Percentiles rank a stretch among this genome's conserved stretches.
These are phyloP conservation scores for Hypoxylon perforatum DNA, from an alignment of 495 filamentous ascomycete genomes.

Conservation along the genomic window DNA sequence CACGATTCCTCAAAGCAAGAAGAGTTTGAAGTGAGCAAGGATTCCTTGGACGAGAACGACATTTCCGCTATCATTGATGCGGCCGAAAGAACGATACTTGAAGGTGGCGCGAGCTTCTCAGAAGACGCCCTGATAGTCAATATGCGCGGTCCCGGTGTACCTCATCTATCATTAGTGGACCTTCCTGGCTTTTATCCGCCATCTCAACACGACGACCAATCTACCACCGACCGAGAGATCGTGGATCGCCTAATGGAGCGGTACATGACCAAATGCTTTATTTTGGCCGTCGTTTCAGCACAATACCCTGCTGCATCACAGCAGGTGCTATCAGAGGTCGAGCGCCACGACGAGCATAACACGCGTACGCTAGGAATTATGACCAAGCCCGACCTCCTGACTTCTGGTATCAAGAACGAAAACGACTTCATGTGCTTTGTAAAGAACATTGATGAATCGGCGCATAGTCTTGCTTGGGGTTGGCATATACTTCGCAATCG, in stretches of 20 bases:
- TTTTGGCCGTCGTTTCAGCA: constrained; percentile 67
- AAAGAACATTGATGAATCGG: constrained; percentile 62
- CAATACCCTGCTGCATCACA: constrained; percentile 63
- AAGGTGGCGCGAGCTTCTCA: constrained; percentile 54
- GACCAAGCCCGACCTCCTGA: constrained; percentile 65
- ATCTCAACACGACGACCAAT: constrained; percentile 55
- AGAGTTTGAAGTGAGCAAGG: constrained; percentile 42
- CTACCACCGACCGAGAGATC: constrained; percentile 54
- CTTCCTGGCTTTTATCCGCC: constrained; percentile 72
- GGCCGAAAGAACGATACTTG: constrained; percentile 53
- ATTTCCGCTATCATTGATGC: constrained; percentile 58
- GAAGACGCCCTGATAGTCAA: constrained; percentile 73
- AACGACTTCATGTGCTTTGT: constrained; percentile 58
- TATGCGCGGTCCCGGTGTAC: constrained; percentile 66
- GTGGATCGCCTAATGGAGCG: constrained; percentile 63
- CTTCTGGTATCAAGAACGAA: constrained; percentile 53
- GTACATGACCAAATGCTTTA: constrained; percentile 71
- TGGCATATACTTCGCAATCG: constrained; percentile 78
- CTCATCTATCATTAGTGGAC: constrained; percentile 75
- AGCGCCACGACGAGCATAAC: constrained; percentile 55
- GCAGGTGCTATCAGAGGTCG: constrained; percentile 55
- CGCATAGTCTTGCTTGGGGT: constrained; percentile 60
- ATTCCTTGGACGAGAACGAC: constrained; percentile 45
- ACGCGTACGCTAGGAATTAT: constrained; percentile 69
- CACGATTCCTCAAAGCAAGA: constrained; percentile 42